Percentiles rank a stretch among this genome's conserved stretches.
Conservation (phyloP, 2,329 filamentous ascomycete species). For the Xylaria sp. region DNA sequence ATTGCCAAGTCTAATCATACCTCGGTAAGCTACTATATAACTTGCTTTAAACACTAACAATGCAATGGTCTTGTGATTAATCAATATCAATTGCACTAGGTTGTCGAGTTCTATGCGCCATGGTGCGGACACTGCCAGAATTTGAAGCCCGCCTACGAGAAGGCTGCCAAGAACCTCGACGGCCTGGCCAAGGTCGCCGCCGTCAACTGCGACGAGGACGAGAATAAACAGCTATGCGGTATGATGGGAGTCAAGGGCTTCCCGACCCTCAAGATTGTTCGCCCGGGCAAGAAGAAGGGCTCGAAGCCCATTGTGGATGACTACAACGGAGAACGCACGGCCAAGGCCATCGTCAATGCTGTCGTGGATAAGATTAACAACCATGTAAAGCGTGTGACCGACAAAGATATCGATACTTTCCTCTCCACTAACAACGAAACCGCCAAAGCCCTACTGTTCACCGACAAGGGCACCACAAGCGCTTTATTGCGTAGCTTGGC, state of each 20-base stretch:
- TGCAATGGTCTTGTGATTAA: slow-evolving; percentile 16
- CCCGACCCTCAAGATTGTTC: slow-evolving; percentile 93
- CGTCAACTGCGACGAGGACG: slow-evolving; percentile 92
- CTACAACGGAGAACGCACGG: slow-evolving; percentile 84
- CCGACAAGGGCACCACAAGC: slow-evolving; percentile 89
- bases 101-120: slow-evolving; percentile 90
- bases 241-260: slow-evolving; percentile 91
- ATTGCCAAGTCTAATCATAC: slow-evolving; percentile 92
- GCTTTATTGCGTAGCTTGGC: slow-evolving; percentile 84
- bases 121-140: slow-evolving; percentile 99
- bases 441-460: slow-evolving; percentile 91
- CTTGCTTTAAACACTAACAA: not conserved
- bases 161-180: slow-evolving; percentile 87
- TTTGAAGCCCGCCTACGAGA: slow-evolving; percentile 95
- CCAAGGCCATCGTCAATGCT: slow-evolving; percentile 88
- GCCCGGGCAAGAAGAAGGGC: slow-evolving; percentile 73
- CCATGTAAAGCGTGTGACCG: slow-evolving; percentile 82
- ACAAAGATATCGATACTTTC: slow-evolving; percentile 82
- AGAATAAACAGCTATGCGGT: slow-evolving; percentile 88
- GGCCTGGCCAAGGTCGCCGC: slow-evolving; percentile 95
- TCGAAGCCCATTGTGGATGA: slow-evolving; percentile 87
- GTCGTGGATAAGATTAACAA: slow-evolving; percentile 91
- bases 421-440: slow-evolving; percentile 71
- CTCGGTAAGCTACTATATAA: slow-evolving; percentile 65
- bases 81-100: slow-evolving; percentile 50